Evolutionary conservation across 1,284 basidiomycete genomes (phyloP).

Genomic region (Naganishia liquefaciens): DNA sequence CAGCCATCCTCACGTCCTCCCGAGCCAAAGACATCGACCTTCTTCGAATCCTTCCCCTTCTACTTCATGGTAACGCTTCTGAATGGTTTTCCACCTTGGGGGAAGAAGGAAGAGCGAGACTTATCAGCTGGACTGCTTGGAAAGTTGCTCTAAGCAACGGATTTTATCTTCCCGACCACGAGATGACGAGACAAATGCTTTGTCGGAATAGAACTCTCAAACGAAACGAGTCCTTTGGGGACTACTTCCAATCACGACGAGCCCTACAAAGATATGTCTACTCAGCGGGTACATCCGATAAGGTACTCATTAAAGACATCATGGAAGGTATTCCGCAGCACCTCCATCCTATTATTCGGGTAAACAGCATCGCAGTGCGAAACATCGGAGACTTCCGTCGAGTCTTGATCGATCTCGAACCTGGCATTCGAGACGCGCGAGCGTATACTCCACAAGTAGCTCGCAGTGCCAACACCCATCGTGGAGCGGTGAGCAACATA

Average conservation of each 20-base stretch:
- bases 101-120: not conserved
- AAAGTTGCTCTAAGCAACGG: constrained; percentile 19
- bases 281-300: constrained; percentile 10
- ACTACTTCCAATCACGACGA: constrained; percentile 25
- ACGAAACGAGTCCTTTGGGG: constrained; percentile 7
- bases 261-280: constrained; percentile 24
- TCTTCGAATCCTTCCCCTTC: constrained; percentile 11
- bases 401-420: constrained; percentile 27
- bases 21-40: constrained; percentile 5
- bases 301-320: constrained; percentile 18
- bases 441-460: not conserved
- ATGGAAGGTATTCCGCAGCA: not conserved
- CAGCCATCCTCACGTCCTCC: constrained; percentile 22
- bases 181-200: not conserved
- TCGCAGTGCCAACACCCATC: too few relatives aligned
- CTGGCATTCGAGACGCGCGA: constrained; percentile 7
- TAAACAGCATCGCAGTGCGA: not conserved
- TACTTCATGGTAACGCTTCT: constrained; percentile 21
- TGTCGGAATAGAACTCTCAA: constrained; percentile 18
- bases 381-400: constrained; percentile 25
- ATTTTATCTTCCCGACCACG: constrained; percentile 24
- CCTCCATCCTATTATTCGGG: constrained; percentile 8
- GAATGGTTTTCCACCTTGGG: constrained; percentile 22
- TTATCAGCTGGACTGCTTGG: constrained; percentile 24
- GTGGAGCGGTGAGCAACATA: not conserved